Conservation (phyloP, 2,329 filamentous ascomycete genomes). For the Arachnomyces sp. region DNA sequence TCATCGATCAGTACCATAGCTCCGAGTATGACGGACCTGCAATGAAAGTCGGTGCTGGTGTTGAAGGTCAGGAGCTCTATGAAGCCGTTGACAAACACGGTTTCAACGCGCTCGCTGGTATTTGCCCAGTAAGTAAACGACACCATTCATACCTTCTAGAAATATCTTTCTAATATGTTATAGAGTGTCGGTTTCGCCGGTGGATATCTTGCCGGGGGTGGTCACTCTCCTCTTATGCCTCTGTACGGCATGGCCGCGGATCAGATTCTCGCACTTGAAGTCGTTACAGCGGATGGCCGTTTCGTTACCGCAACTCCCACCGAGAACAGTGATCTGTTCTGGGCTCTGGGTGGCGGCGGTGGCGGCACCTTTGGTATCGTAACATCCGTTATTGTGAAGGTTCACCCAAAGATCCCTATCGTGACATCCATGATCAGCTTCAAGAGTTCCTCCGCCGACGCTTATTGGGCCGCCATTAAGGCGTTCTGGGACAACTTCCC, state of each 20-base stretch:
- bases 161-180: neutral
- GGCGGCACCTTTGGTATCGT: constrained; percentile 48
- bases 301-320: constrained; percentile 37
- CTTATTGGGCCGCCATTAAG: neutral
- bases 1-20: constrained; percentile 22
- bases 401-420: constrained; percentile 37
- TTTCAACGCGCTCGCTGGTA: constrained; percentile 23
- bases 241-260: constrained; percentile 45
- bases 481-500: constrained; percentile 1
- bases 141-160: neutral
- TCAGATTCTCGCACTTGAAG: constrained; percentile 41
- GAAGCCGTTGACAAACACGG: constrained; percentile 22
- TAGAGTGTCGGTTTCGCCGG: constrained; percentile 43
- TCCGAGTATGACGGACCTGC: constrained; percentile 23
- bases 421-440: constrained; percentile 39
- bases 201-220: constrained; percentile 42
- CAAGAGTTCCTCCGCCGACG: constrained; percentile 11
- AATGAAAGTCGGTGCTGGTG: constrained; percentile 25
- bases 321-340: constrained; percentile 41
- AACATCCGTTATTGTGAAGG: constrained; percentile 44
- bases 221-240: constrained; percentile 46
- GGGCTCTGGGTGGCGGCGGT: constrained; percentile 42
- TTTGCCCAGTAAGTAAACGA: constrained; percentile 1
- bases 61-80: constrained; percentile 30
- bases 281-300: constrained; percentile 40